A percentile compares a stretch with the other conserved stretches of the same genome.
Evolutionary conservation across 2,329 filamentous ascomycete genomes (phyloP).

Genomic region (Acarospora socialis): DNA sequence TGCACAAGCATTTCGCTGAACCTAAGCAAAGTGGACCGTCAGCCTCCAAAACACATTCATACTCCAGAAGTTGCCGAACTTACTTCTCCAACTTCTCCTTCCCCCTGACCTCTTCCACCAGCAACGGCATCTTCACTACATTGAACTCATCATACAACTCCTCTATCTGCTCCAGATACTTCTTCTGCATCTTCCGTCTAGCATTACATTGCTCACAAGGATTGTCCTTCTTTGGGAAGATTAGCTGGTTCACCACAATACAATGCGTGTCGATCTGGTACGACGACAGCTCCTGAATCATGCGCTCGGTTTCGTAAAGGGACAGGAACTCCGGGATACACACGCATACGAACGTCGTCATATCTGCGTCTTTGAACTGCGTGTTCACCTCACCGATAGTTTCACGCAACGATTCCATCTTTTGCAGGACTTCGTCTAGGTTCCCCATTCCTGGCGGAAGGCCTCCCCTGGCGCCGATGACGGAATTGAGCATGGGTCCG

Average conservation of each 20-base stretch:
- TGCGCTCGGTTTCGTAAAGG: conserved; percentile 95
- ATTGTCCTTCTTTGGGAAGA: conserved; percentile 77
- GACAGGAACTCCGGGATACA: conserved; percentile 96
- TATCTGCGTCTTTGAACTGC: conserved; percentile 92
- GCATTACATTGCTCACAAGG: conserved; percentile 92
- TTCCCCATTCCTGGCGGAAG: conserved; percentile 90
- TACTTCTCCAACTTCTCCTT: conserved; percentile 85
- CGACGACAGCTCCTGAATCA: conserved; percentile 93
- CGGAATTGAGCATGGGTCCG: conserved; percentile 85
- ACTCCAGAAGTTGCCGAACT: conserved; percentile 12
- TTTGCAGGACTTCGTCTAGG: conserved; percentile 80
- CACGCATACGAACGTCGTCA: conserved; percentile 96
- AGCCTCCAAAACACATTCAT: conserved; percentile 1
- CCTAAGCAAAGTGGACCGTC: conserved; percentile 16
- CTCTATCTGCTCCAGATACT: conserved; percentile 97
- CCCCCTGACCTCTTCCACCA: conserved; percentile 89
- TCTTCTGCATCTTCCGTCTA: conserved; percentile 94
- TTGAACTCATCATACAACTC: conserved; percentile 99
- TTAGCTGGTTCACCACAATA: conserved; percentile 94
- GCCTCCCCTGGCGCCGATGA: conserved; percentile 63
- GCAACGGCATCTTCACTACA: conserved; percentile 91
- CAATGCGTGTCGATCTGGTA: conserved; percentile 94
- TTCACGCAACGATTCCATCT: conserved; percentile 83
- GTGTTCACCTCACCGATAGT: conserved; percentile 93
- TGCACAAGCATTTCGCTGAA: conserved; percentile 37